phyloP scores from a whole-genome alignment of 257 asterid genomes.

The Nicotiana undulata region DNA sequence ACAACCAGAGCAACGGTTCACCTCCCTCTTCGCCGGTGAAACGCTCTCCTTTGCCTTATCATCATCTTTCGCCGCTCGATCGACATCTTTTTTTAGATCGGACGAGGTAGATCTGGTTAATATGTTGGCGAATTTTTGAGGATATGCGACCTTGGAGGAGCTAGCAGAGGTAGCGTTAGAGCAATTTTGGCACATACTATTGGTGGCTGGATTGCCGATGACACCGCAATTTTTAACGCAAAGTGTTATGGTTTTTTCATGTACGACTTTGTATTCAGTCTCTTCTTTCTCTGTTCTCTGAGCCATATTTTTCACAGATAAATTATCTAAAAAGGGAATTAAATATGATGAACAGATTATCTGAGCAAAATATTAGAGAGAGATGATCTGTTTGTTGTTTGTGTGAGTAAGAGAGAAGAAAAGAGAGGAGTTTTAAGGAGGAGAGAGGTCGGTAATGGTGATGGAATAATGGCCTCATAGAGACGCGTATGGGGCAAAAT shows the following conservation, averaged over 20 bases:
- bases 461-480: slow-evolving; percentile 48
- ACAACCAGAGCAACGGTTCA: slow-evolving; percentile 79
- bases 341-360: no score
- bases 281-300: slow-evolving; percentile 79
- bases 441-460: slow-evolving; percentile 50
- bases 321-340: no score
- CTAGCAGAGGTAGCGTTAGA: slow-evolving; percentile 32
- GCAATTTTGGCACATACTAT: slow-evolving; percentile 53
- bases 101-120: background rate
- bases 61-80: background rate
- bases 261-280: slow-evolving; percentile 66
- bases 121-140: slow-evolving; percentile 9
- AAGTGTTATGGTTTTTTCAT: slow-evolving; percentile 43
- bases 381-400: background rate
- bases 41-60: background rate
- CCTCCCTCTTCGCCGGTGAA: slow-evolving; percentile 41
- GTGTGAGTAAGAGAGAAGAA: background rate
- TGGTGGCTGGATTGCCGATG: slow-evolving; percentile 47
- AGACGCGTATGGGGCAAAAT: slow-evolving; percentile 53
- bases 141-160: slow-evolving; percentile 15
- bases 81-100: no score
- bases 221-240: slow-evolving; percentile 68
- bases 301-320: slow-evolving; percentile 35
- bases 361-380: background rate
- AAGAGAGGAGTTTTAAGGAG: slow-evolving; percentile 30